Evolutionary conservation across 2,329 filamentous ascomycete species (phyloP).

Genomic region (Chrysoporthe puriensis): DNA sequence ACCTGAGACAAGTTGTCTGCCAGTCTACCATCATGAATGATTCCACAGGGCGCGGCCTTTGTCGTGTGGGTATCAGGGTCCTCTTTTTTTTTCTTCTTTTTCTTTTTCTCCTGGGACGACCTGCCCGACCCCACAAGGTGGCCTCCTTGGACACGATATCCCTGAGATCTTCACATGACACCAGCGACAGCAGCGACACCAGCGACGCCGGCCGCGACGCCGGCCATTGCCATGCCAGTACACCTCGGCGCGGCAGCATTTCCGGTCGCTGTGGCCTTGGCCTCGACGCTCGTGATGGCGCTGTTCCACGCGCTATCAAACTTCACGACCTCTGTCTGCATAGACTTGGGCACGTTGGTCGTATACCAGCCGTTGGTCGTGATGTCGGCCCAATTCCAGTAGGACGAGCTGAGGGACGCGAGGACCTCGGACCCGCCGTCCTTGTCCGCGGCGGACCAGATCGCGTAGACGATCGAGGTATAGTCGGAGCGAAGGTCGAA

Average conservation of each 20-base stretch:
- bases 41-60: neutral
- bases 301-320: slow-evolving; percentile 28
- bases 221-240: slow-evolving; percentile 23
- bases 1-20: no score
- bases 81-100: no score
- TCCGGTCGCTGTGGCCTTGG: slow-evolving; percentile 17
- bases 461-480: slow-evolving; percentile 29
- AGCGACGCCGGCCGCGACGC: slow-evolving; percentile 23
- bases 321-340: slow-evolving; percentile 26
- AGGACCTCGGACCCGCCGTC: slow-evolving; percentile 24
- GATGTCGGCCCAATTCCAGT: slow-evolving; percentile 29
- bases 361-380: slow-evolving; percentile 30
- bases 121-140: no score
- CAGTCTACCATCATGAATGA: no score
- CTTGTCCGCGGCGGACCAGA: slow-evolving; percentile 28
- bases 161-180: slow-evolving; percentile 8
- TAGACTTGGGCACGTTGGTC: slow-evolving; percentile 21
- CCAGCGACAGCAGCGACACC: slow-evolving; percentile 26
- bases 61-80: no score
- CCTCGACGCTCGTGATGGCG: slow-evolving; percentile 28
- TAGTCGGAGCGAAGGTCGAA: slow-evolving; percentile 30
- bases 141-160: no score
- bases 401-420: slow-evolving; percentile 24
- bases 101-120: no score
- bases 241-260: slow-evolving; percentile 24